These are phyloP conservation scores for Morella rubra DNA, from an alignment of 306 rosid genomes.

Conservation along the genomic window DNA sequence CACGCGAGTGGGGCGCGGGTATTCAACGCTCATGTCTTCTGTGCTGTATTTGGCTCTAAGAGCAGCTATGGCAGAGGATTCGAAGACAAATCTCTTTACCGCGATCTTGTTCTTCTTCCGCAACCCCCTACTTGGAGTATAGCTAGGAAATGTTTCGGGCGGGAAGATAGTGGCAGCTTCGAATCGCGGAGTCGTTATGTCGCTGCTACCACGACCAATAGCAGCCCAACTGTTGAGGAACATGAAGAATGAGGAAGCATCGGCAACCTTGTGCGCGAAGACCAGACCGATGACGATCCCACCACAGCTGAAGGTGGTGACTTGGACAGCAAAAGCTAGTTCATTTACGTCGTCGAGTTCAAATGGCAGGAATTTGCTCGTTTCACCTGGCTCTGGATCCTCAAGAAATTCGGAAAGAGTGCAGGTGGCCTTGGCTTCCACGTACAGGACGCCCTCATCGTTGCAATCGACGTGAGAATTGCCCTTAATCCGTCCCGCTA, in stretches of 20 bases:
- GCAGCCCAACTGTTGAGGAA: constrained; percentile 30
- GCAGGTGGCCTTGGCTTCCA: constrained; percentile 19
- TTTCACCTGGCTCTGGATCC: constrained; percentile 5
- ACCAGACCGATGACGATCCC: constrained; percentile 28
- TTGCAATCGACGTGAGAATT: constrained; percentile 16
- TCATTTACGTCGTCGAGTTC: constrained; percentile 2
- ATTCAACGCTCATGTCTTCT: not conserved
- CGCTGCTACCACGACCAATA: not conserved
- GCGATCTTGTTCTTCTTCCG: constrained; percentile 26
- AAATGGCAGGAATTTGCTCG: constrained; percentile 20
- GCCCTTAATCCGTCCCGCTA: constrained; percentile 13
- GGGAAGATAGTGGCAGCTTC: constrained; percentile 53
- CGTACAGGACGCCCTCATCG: constrained; percentile 1
- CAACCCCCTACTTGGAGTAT: constrained; percentile 4
- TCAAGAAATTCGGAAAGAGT: constrained; percentile 33
- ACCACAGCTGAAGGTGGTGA: constrained; percentile 25
- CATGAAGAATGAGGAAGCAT: constrained; percentile 27
- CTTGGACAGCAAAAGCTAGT: constrained; percentile 21
- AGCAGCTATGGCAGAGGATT: constrained; percentile 34
- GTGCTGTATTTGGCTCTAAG: constrained; percentile 35
- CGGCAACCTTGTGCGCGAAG: constrained; percentile 34
- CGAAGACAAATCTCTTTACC: constrained; percentile 54
- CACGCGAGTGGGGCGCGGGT: constrained; percentile 45
- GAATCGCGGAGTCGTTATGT: constrained; percentile 33
- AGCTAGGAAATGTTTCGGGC: constrained; percentile 12